Evolutionary conservation across 2,329 filamentous ascomycete genomes (phyloP).

Genomic region (Lithohypha guttulata): DNA sequence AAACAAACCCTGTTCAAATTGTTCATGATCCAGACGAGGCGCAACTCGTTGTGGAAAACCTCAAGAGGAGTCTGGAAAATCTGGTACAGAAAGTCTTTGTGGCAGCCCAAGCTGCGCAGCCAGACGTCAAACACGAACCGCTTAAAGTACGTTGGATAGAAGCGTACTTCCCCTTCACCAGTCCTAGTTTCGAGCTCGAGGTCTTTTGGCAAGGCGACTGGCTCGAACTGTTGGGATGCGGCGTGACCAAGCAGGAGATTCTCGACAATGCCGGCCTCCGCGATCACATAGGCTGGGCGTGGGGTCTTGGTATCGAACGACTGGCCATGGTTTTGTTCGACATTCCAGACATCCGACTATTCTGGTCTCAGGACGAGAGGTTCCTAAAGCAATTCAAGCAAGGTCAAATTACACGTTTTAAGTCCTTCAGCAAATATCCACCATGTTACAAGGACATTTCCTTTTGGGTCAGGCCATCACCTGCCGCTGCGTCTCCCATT

Average conservation of each 20-base stretch:
- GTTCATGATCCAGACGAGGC: constrained; percentile 65
- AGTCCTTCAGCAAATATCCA: constrained; percentile 84
- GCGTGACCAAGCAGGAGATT: constrained; percentile 74
- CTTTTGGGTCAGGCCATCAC: constrained; percentile 62
- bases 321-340: constrained; percentile 96
- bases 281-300: constrained; percentile 79
- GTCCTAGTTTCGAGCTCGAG: constrained; percentile 89
- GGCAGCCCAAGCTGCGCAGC: constrained; percentile 57
- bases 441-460: constrained; percentile 84
- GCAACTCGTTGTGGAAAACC: constrained; percentile 69
- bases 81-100: constrained; percentile 86
- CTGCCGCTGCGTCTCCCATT: constrained; percentile 24
- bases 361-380: constrained; percentile 78
- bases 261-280: constrained; percentile 67
- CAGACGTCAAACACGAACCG: constrained; percentile 51
- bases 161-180: constrained; percentile 95
- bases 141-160: constrained; percentile 88
- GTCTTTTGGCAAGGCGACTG: constrained; percentile 90
- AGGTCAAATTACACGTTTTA: constrained; percentile 52
- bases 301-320: constrained; percentile 84
- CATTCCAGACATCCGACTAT: constrained; percentile 90
- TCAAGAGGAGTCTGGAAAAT: constrained; percentile 80
- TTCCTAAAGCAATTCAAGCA: constrained; percentile 74
- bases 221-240: constrained; percentile 92
- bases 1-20: constrained; percentile 72